Evolutionary conservation across 1,284 basidiomycete species (phyloP).

Genomic region (Heterobasidion parviporum): DNA sequence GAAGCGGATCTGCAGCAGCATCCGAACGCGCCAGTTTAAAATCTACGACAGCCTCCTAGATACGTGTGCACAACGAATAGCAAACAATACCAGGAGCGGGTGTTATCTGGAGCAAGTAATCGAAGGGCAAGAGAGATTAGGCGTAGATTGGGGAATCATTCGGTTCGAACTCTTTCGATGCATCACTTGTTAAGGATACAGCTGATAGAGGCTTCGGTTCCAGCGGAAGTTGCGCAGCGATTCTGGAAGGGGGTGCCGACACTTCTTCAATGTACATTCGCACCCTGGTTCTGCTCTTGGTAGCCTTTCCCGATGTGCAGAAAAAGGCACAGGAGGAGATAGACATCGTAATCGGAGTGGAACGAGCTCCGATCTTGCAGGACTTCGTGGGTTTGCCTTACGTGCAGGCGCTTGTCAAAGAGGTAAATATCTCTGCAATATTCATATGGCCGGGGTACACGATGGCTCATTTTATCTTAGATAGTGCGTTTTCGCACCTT

Average conservation of each 20-base stretch:
- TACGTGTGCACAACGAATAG: not conserved
- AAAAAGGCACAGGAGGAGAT: not conserved
- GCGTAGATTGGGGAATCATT: not conserved
- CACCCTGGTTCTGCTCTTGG: not conserved
- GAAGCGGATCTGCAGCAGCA: constrained; percentile 18
- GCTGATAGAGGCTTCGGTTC: not conserved
- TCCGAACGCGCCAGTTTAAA: constrained; percentile 15
- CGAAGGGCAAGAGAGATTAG: not conserved
- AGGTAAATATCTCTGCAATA: not conserved
- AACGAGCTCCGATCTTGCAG: not conserved
- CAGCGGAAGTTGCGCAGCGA: not conserved
- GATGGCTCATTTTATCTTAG: not conserved
- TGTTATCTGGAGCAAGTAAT: not conserved
- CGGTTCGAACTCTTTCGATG: not conserved
- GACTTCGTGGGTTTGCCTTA: not conserved
- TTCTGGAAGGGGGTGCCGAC: not conserved
- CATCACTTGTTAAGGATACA: not conserved
- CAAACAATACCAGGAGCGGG: not conserved
- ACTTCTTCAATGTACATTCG: not conserved
- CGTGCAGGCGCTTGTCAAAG: not conserved
- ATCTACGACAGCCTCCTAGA: constrained; percentile 17
- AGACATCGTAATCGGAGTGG: not conserved
- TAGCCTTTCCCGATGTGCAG: not conserved
- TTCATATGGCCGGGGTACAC: not conserved
- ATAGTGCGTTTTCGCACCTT: not conserved